A percentile compares a stretch with the other conserved stretches of the same genome.
phyloP scores from a whole-genome alignment of 441 rosid genomes.

The Populus hybrid region DNA sequence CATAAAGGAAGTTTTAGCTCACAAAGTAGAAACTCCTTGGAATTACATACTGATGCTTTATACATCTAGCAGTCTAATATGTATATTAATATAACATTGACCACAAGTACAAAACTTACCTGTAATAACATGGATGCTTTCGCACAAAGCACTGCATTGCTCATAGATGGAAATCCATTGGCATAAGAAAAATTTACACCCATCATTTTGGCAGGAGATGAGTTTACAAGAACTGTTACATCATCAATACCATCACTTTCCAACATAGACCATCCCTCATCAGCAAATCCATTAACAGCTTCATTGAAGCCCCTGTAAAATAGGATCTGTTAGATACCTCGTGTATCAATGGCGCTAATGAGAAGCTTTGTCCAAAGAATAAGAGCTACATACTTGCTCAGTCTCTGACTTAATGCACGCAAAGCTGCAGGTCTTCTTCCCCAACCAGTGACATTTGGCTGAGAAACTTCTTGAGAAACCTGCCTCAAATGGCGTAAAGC shows the following conservation, averaged over 20 bases:
- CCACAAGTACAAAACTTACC: constrained; percentile 33
- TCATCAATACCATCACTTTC: constrained; percentile 91
- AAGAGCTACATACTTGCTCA: constrained; percentile 64
- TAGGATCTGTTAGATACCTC: constrained; percentile 16
- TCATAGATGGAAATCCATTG: constrained; percentile 78
- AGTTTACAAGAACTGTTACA: constrained; percentile 84
- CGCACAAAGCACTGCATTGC: constrained; percentile 79
- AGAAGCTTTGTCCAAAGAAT: not conserved
- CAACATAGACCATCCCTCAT: constrained; percentile 93
- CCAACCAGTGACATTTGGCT: constrained; percentile 81
- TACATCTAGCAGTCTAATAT: not conserved
- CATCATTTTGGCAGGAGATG: constrained; percentile 87
- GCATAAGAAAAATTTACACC: constrained; percentile 70
- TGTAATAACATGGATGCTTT: constrained; percentile 97
- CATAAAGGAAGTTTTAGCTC: not conserved
- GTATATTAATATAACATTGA: not conserved
- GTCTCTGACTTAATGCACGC: constrained; percentile 85
- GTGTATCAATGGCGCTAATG: not conserved
- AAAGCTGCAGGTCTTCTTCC: constrained; percentile 97
- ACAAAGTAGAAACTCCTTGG: not conserved
- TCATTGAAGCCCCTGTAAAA: constrained; percentile 81
- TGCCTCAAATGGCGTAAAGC: constrained; percentile 89
- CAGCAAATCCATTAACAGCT: constrained; percentile 89
- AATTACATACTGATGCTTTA: not conserved
- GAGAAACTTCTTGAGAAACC: constrained; percentile 84